phyloP scores from a whole-genome alignment of 768 basidiomycete species.

The Mycena crocata region DNA sequence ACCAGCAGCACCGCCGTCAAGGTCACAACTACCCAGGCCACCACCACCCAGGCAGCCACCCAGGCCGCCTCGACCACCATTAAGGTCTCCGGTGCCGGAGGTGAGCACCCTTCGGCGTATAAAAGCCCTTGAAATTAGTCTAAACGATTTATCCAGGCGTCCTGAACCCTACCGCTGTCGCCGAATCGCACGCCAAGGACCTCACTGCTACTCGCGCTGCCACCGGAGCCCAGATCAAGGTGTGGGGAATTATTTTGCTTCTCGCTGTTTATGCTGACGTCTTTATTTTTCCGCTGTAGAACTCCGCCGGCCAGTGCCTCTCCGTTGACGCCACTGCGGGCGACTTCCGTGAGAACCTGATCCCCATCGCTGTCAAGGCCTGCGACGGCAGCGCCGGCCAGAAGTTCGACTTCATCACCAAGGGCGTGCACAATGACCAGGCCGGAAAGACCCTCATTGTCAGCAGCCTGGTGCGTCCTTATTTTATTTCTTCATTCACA shows the following conservation, averaged over 20 bases:
- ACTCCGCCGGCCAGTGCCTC: conserved; percentile 38
- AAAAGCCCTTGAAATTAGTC: too few species aligned
- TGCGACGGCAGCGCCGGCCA: conserved; percentile 45
- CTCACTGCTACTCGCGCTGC: conserved; percentile 43
- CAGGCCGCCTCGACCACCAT: conserved; percentile 3
- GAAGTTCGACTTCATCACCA: conserved; percentile 48
- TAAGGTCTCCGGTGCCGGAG: conserved; percentile 30
- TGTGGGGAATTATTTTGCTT: neutral
- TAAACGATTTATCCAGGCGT: neutral
- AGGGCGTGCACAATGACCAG: conserved; percentile 45
- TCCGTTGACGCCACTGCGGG: conserved; percentile 42
- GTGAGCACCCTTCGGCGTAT: neutral
- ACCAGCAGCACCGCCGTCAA: neutral
- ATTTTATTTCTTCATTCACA: neutral
- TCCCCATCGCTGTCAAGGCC: conserved; percentile 40
- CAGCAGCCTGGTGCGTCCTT: conserved; percentile 36
- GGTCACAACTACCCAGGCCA: neutral
- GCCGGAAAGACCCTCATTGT: conserved; percentile 42
- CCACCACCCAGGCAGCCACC: neutral
- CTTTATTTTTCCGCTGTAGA: neutral
- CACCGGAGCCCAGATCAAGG: conserved; percentile 42
- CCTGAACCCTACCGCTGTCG: conserved; percentile 34
- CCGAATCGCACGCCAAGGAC: conserved; percentile 36
- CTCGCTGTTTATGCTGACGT: neutral
- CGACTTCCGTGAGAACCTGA: conserved; percentile 47